Base-by-base conservation (phyloP, 2,329 filamentous ascomycete genomes). In the Lasiodiplodia gonubiensis region DNA sequence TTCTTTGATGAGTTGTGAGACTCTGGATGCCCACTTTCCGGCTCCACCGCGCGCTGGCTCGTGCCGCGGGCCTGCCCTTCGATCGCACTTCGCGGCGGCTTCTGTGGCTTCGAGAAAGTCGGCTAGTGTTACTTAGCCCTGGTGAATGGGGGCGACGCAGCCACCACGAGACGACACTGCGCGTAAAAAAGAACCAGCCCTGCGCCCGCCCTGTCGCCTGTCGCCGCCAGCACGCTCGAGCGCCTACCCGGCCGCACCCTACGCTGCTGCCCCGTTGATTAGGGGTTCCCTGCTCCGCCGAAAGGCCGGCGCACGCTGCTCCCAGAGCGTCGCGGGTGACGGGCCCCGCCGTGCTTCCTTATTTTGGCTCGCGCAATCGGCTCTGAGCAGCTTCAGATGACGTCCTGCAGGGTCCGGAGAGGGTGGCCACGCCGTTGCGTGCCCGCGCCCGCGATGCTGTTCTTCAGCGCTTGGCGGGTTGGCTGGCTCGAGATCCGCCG, bases 1-100 rank as follows among this genome's bases (percentile, higher is more conserved):
- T 48, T 35, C 51, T 66, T 37, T 66, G 63, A 37, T 39, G 51
- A 52, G 23, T 23, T 30, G 49, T 35, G 57, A 61, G 57, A 60
- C 37, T 46, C 42, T 61, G 57, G 25, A 48, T 35, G 57, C 37
- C 39, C 57, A 48, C 57, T 60, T 60, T 60, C 14, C 57, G 46
- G 49, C 59, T 48, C 59, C 59, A 51, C 57, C 46, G 30, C 42
- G n/a, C 18, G 27, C 42, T 63, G 59, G 59, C 59, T 63, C 59
- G 59, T 63, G 59, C 57, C 42, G 42, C 25, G 18, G 16, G 25
- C n/a, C 35, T 37, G 46, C 49, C n/a, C 59, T 63, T 63, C 59
- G 42, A 51, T 60, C 37, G 55, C 37, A 46, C 37, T 57, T 57
- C 39, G 39, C 30, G 30, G 11, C 30, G 53, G 53, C 53, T 59